A percentile compares a stretch with the other conserved stretches of the same genome.
phyloP scores from a whole-genome alignment of 73 alveolate genomes.

The Paramecium pentaurelia region DNA sequence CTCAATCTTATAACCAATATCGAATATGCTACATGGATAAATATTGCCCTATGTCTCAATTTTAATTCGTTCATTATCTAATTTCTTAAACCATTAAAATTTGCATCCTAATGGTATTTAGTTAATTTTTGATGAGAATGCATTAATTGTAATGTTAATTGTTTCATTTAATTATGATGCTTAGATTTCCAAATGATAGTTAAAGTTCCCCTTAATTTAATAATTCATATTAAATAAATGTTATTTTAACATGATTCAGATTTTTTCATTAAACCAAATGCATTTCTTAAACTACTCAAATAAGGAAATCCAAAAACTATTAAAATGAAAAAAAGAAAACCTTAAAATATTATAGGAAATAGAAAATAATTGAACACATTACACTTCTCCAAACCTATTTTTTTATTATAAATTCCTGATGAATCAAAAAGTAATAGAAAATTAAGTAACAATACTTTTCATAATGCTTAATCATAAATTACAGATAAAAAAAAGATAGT shows the following conservation, averaged over 20 bases:
- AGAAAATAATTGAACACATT: background rate
- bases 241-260: background rate
- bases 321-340: background rate
- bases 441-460: background rate
- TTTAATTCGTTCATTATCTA: background rate
- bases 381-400: background rate
- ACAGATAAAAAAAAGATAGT: background rate
- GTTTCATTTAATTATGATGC: background rate
- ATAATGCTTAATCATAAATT: background rate
- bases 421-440: background rate
- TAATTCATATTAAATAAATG: background rate
- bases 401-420: background rate
- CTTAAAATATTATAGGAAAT: background rate
- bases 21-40: slow-evolving; percentile 3
- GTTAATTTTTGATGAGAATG: background rate
- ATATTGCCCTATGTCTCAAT: slow-evolving; percentile 9
- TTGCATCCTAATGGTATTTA: slow-evolving; percentile 20
- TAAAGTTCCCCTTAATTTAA: slow-evolving; percentile 37
- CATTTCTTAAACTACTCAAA: background rate
- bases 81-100: slow-evolving; percentile 2
- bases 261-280: background rate
- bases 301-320: background rate
- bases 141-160: background rate
- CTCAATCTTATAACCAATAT: slow-evolving; percentile 37
- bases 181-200: slow-evolving; percentile 5